Percentiles rank a stretch among this genome's conserved stretches.
These are phyloP conservation scores for Dothideomycetidae sp. DNA, from an alignment of 2,329 filamentous ascomycete species.

Conservation along the genomic window DNA sequence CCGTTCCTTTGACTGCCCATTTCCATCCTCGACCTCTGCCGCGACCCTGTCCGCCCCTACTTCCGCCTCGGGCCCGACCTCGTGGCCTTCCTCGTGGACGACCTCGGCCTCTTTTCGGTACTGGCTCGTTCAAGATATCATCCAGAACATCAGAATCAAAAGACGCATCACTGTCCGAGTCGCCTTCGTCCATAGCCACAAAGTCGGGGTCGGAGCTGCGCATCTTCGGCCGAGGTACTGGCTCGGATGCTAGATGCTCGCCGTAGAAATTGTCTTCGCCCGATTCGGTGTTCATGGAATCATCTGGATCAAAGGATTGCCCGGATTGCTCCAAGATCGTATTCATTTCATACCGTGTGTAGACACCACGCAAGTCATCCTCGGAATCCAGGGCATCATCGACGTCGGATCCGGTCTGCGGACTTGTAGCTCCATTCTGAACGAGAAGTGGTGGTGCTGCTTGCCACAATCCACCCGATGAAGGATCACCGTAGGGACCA, in stretches of 20 bases:
- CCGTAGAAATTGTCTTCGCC: constrained; percentile 16
- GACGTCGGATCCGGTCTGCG: constrained; percentile 22
- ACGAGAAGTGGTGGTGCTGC: constrained; percentile 15
- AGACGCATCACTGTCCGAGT: constrained; percentile 11
- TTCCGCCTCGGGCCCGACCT: constrained; percentile 11
- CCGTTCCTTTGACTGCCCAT: constrained; percentile 21
- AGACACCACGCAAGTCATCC: constrained; percentile 16
- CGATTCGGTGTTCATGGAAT: constrained; percentile 17
- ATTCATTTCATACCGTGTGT: constrained; percentile 10
- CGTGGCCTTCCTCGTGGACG: constrained; percentile 11
- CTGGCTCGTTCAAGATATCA: constrained; percentile 10
- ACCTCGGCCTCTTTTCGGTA: constrained; percentile 13
- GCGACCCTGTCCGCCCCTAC: constrained; percentile 10
- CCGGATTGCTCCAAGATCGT: constrained; percentile 14
- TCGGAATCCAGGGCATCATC: constrained; percentile 15
- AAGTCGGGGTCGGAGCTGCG: constrained; percentile 22
- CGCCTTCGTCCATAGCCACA: constrained; percentile 20
- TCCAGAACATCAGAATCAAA: constrained; percentile 10
- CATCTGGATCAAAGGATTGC: constrained; percentile 15
- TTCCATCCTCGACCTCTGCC: constrained; percentile 19
- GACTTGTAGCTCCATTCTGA: constrained; percentile 28
- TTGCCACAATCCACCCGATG: constrained; percentile 6
- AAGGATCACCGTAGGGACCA: constrained; percentile 6
- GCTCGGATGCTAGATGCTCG: constrained; percentile 12
- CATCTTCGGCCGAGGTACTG: not conserved